Conservation (phyloP, 345 rosid genomes). For the Citrus cavaleriei region DNA sequence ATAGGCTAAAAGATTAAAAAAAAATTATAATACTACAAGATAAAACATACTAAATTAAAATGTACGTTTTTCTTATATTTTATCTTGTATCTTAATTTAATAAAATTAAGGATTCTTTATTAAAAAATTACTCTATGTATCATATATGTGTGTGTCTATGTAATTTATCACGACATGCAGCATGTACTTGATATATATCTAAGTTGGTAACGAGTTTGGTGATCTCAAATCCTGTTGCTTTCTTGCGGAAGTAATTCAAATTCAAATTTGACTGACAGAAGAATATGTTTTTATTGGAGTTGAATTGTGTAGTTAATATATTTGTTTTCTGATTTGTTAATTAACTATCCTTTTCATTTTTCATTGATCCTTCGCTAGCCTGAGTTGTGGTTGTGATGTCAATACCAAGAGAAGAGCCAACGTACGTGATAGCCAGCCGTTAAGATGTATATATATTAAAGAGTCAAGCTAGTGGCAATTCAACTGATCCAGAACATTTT, state of each 20-base stretch:
- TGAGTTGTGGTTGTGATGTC: neutral
- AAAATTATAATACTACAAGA: neutral
- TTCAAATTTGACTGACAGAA: neutral
- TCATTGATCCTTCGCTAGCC: neutral
- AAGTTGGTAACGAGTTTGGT: constrained; percentile 15
- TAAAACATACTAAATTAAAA: too few species aligned
- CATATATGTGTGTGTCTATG: too few species aligned
- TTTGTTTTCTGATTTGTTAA: neutral
- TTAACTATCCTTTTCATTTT: neutral
- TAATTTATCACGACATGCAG: neutral
- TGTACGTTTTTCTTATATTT: too few species aligned
- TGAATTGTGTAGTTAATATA: neutral
- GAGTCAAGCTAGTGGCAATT: neutral
- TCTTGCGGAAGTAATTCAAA: neutral
- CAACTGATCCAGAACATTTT: neutral
- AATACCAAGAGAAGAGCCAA: neutral
- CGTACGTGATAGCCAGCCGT: neutral
- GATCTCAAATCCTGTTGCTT: constrained; percentile 11
- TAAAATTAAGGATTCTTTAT: too few species aligned
- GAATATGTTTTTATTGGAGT: neutral
- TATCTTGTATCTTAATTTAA: too few species aligned
- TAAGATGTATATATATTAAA: neutral
- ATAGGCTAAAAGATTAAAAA: neutral
- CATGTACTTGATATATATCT: neutral
- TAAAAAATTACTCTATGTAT: too few species aligned